Conservation (phyloP, 805 yeast species). For the Monosporozyma yasuniensis region DNA sequence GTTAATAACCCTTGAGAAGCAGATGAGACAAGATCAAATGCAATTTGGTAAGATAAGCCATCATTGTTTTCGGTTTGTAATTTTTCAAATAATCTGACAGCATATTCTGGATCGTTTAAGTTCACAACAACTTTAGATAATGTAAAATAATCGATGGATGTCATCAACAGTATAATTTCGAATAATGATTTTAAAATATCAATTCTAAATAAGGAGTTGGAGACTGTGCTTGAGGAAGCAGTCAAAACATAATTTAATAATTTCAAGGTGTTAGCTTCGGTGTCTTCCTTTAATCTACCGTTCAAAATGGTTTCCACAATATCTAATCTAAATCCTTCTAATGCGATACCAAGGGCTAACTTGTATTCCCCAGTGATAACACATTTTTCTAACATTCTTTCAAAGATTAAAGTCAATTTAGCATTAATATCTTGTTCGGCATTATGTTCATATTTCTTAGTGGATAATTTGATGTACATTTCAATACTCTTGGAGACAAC, state of each 20-base stretch:
- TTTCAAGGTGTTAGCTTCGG: constrained; percentile 45
- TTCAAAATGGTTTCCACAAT: constrained; percentile 54
- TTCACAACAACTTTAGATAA: constrained; percentile 82
- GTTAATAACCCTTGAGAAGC: constrained; percentile 85
- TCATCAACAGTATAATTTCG: constrained; percentile 45
- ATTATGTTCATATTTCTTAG: constrained; percentile 29
- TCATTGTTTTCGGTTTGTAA: constrained; percentile 37
- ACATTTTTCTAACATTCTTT: constrained; percentile 79
- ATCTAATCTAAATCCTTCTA: constrained; percentile 83
- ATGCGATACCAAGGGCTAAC: constrained; percentile 81
- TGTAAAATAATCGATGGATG: constrained; percentile 70
- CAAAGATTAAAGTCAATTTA: constrained; percentile 63
- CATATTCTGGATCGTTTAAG: constrained; percentile 66
- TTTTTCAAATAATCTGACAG: constrained; percentile 57
- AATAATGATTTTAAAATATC: constrained; percentile 57
- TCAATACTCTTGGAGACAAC: constrained; percentile 89
- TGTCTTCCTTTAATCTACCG: constrained; percentile 30
- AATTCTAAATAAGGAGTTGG: constrained; percentile 57
- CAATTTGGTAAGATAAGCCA: constrained; percentile 79
- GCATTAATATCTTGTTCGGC: constrained; percentile 39
- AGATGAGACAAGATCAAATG: constrained; percentile 85
- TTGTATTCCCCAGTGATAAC: constrained; percentile 59
- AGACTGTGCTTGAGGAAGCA: constrained; percentile 59
- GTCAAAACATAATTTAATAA: constrained; percentile 68
- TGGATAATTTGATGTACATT: constrained; percentile 61